Evolutionary conservation across 441 rosid species (phyloP), one percentile per base, ranked within the genome.

Genomic region (Melastoma candidum): DNA sequence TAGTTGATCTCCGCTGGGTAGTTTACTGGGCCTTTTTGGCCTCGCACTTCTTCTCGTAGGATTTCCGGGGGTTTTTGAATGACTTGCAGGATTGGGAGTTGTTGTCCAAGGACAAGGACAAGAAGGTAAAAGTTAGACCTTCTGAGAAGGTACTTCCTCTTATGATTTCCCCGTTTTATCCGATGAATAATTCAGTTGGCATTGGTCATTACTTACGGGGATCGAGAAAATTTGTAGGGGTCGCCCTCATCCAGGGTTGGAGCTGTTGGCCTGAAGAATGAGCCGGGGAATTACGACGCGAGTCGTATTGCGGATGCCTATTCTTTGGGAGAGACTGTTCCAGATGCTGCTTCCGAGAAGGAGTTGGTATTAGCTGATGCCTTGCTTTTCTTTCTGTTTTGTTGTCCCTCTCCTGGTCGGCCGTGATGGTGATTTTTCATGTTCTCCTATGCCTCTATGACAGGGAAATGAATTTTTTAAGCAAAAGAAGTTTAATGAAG

Each of bases 71-170:
- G 49, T 77, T 88, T 75, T 74, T 88, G 71, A 86, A 82, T 81
- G 82, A 88, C 71, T 82, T 93, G 88, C 88, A 86, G 92, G 98
- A 88, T 57, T 93, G 95, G 97, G 98, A 93, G 44, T 72, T 77
- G 68, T 78, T 79, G 1, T 53, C 69, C 4, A 75, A 77, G 63
- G 79, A 74, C 53, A 79, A 71, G 39, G 96, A 81, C 69, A 85
- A 82, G 75, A 84, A 78, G 62, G 47, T 69, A 64, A 82, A 72
- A 64, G 64, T 80, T 6, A 77, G 68, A 61, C 49, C 78, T 59
- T 51, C 82, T 44, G 58, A 62, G 41, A 68, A 64, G 43, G 78
- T 76, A 47, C 64, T 46, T 32, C 5, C 1, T 6, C 8, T 32
- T 32, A 32, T 32, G 41, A 32, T 32, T 3, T 32, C 41, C 8